Conservation (phyloP, 345 rosid species). For the Populus simonii region DNA sequence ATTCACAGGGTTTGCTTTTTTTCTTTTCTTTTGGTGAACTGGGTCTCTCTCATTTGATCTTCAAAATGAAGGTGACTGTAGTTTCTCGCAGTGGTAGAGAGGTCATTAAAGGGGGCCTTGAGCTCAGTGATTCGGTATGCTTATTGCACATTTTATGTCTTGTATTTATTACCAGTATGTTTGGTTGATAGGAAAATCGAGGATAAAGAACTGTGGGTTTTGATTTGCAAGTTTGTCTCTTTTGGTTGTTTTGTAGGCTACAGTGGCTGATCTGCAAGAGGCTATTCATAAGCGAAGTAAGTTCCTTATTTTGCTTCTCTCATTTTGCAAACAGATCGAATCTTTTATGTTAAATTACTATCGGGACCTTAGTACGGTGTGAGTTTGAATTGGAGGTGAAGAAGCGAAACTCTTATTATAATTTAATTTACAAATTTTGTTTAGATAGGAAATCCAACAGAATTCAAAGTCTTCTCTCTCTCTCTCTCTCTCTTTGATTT, state of each 20-base stretch:
- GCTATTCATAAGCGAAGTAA: slow-evolving; percentile 80
- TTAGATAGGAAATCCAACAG: not conserved
- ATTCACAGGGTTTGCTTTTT: slow-evolving; percentile 9
- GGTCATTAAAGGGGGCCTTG: slow-evolving; percentile 67
- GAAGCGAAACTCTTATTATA: not conserved
- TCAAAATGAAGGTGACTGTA: slow-evolving; percentile 67
- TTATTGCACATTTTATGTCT: not conserved
- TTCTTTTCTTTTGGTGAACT: slow-evolving; percentile 7
- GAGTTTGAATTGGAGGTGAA: not conserved
- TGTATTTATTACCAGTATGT: slow-evolving; percentile 2
- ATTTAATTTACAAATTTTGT: not conserved
- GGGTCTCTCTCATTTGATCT: slow-evolving; percentile 37
- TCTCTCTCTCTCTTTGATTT: not conserved
- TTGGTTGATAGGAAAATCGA: slow-evolving; percentile 10
- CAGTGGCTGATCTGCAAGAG: slow-evolving; percentile 88
- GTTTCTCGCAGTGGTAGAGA: slow-evolving; percentile 89
- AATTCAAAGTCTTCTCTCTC: too few species aligned
- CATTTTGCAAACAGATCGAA: not conserved
- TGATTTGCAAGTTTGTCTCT: not conserved
- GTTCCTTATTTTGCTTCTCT: slow-evolving; percentile 11
- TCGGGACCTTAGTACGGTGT: not conserved
- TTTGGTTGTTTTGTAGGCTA: slow-evolving; percentile 53
- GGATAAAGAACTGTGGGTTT: not conserved
- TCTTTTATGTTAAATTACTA: not conserved
- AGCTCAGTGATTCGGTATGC: slow-evolving; percentile 70